Evolutionary conservation across 345 rosid genomes (phyloP), one percentile per base, ranked within the genome.

Genomic region (Eucalyptus regnans): DNA sequence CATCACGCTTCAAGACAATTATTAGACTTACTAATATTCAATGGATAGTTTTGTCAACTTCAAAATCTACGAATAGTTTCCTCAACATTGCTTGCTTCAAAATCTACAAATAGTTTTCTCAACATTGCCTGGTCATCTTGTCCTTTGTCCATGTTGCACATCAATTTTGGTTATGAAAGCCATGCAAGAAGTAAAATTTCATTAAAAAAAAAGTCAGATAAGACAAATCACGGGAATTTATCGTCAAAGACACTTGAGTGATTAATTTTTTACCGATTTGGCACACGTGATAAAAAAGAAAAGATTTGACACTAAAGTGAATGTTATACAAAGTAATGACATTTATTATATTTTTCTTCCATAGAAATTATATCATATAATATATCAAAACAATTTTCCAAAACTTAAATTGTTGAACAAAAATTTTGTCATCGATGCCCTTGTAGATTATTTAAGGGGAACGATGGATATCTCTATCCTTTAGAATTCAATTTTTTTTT

Each of bases 401-500:
- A 52, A 66, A 31, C 22, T 31, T 31, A 66, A 66, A 66, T 66
- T 2, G 7, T 29, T 31, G 33, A 31, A 66, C 41, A 66, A 66
- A 7, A 66, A 68, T 17, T 8, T 68, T 1, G 23, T 66, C 80
- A 68, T 33, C 4, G 2, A 33, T 68, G 12, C 44, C 25, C 25
- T 68, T 16, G 9, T 31, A 31, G 22, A 68, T 68, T 31, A 68
- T 31, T 68, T 68, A 31, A 68, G 80, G 80, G 80, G 6, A 68
- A 9, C 2, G 43, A 68, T 31, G 80, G 2, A 68, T 18, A 68
- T 9, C 80, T 31, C 4, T 31, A 31, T 16, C 0, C 41, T 68
- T 71, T 33, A 71, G 46, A 71, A 33, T 37, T 6, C 81, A 91
- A 51, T 92, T 91, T 9, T 83, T 9, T 83, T 7, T 31, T 62